Conservation (phyloP, 2,329 filamentous ascomycete genomes). For the Tolypocladium capitatum region DNA sequence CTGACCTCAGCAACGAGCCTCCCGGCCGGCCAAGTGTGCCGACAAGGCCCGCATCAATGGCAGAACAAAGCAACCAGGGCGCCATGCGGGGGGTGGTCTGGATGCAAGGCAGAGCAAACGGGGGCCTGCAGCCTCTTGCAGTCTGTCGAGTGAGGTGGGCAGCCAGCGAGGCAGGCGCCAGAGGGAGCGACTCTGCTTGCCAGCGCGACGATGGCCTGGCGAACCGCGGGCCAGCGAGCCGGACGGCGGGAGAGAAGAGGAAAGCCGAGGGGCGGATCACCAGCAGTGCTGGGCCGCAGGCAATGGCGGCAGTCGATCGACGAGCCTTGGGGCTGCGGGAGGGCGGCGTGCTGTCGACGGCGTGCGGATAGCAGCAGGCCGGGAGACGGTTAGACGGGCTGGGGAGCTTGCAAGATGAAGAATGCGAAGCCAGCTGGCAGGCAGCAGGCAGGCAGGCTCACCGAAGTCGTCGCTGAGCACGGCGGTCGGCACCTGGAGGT, state of each 20-base stretch:
- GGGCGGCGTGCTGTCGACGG: not conserved
- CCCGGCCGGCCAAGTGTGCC: too few relatives aligned
- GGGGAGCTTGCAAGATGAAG: not conserved
- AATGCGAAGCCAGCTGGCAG: too few relatives aligned
- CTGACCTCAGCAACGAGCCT: not conserved
- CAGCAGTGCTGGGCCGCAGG: not conserved
- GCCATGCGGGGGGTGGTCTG: not conserved
- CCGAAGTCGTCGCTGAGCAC: too few relatives aligned
- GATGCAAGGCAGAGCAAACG: not conserved
- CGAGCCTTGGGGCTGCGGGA: not conserved
- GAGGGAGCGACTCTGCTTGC: not conserved
- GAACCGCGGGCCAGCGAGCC: not conserved
- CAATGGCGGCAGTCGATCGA: not conserved
- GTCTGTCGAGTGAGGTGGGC: not conserved
- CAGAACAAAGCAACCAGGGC: not conserved
- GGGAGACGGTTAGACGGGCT: not conserved
- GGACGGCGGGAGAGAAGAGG: not conserved
- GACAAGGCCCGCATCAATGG: not conserved
- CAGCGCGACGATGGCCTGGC: not conserved
- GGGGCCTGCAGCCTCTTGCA: not conserved
- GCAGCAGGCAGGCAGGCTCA: not conserved
- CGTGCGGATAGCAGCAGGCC: not conserved
- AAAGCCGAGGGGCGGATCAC: not conserved
- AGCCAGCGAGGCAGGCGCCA: not conserved
- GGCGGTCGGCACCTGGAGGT: too few relatives aligned